Conservation (phyloP, 2,329 filamentous ascomycete species). For the Colletotrichum neosansevieriae region DNA sequence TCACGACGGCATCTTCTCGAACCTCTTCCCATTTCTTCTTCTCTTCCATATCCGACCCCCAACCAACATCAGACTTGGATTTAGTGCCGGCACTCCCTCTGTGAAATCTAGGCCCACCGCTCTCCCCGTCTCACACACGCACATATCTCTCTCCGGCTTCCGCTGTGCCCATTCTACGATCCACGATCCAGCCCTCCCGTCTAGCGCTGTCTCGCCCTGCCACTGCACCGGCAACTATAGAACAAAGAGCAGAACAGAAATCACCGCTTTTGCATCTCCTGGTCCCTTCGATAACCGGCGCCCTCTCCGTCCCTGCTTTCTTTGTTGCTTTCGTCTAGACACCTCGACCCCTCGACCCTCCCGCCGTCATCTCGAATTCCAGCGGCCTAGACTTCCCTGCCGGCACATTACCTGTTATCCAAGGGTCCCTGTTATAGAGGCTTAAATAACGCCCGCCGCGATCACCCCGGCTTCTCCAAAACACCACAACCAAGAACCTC, state of each 20-base stretch:
- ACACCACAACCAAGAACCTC: slow-evolving; percentile 26
- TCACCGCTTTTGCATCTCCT: slow-evolving; percentile 13
- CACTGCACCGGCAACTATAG: slow-evolving; percentile 4
- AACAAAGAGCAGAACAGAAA: slow-evolving; percentile 22
- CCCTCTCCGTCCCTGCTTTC: slow-evolving; percentile 17
- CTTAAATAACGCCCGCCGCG: slow-evolving; percentile 34
- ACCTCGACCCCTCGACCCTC: not conserved
- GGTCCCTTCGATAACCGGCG: slow-evolving; percentile 27
- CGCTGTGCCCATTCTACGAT: slow-evolving; percentile 2
- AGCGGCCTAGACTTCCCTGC: slow-evolving; percentile 35
- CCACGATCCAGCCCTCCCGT: slow-evolving; percentile 30
- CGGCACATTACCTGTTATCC: slow-evolving; percentile 5
- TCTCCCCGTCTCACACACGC: not conserved
- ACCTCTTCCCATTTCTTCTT: not conserved
- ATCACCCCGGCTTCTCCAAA: slow-evolving; percentile 34
- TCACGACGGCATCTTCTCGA: slow-evolving; percentile 24
- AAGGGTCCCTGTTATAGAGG: slow-evolving; percentile 23
- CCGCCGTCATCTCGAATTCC: slow-evolving; percentile 28
- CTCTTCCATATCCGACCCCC: not conserved
- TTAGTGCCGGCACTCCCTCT: slow-evolving; percentile 20
- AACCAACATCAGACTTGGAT: not conserved
- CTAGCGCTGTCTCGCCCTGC: slow-evolving; percentile 37
- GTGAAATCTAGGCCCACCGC: not conserved
- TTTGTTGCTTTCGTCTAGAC: slow-evolving; percentile 37
- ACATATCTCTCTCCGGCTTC: not conserved